phyloP scores from a whole-genome alignment of 371 early-diverging fungal genomes.

The Apophysomyces sp. region DNA sequence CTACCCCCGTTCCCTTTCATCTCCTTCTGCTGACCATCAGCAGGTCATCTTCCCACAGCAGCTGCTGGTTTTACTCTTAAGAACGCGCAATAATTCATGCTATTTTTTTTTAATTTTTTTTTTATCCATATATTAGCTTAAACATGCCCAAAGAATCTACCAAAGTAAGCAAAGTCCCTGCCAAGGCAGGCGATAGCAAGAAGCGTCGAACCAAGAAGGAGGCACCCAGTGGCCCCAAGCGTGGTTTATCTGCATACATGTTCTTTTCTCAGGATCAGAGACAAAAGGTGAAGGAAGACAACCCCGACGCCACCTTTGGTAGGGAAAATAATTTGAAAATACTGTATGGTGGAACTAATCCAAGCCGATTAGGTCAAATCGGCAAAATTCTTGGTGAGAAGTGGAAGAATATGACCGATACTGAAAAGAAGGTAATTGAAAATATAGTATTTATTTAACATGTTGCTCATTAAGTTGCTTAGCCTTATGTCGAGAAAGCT shows the following conservation, averaged over 20 bases:
- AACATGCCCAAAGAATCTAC: slow-evolving; percentile 33
- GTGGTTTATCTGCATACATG: slow-evolving; percentile 80
- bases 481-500: slow-evolving; percentile 55
- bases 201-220: slow-evolving; percentile 56
- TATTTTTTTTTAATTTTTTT: too few species aligned
- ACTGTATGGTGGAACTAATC: not conserved
- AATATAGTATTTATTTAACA: slow-evolving; percentile 1
- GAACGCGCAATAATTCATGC: slow-evolving; percentile 2
- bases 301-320: slow-evolving; percentile 83
- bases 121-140: not conserved
- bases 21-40: not conserved
- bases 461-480: not conserved
- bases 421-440: slow-evolving; percentile 58
- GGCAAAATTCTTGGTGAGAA: slow-evolving; percentile 79
- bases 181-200: slow-evolving; percentile 27
- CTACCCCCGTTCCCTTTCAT: not conserved
- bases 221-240: slow-evolving; percentile 74
- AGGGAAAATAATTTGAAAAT: slow-evolving; percentile 11
- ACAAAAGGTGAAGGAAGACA: slow-evolving; percentile 64
- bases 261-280: slow-evolving; percentile 79
- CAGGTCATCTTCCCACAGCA: not conserved
- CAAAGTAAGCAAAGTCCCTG: slow-evolving; percentile 13
- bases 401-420: slow-evolving; percentile 71
- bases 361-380: slow-evolving; percentile 52
- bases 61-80: not conserved